phyloP scores from a whole-genome alignment of 176 grass and related monocot species.

The Musa schizocarpa region DNA sequence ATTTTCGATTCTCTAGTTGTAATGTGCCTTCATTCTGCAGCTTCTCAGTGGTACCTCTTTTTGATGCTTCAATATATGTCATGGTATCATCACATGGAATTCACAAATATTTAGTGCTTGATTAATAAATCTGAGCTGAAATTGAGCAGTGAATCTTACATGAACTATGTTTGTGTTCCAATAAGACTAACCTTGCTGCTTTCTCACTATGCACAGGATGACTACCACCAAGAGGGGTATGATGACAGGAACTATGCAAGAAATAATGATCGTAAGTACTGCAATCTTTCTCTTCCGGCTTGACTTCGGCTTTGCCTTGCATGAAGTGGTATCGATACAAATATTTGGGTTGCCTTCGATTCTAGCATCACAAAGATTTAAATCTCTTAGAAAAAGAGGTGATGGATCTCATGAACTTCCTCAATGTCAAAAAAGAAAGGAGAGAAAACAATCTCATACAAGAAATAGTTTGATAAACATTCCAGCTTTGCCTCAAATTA shows the following conservation, averaged over 20 bases:
- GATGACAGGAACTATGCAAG: slow-evolving; percentile 11
- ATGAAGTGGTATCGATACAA: slow-evolving; percentile 13
- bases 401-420: background rate
- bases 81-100: background rate
- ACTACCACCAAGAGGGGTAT: slow-evolving; percentile 24
- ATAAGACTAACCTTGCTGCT: slow-evolving; percentile 20
- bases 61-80: background rate
- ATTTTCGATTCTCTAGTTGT: slow-evolving; percentile 32
- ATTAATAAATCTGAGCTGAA: background rate
- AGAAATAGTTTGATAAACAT: no score
- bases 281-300: slow-evolving; percentile 8
- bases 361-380: slow-evolving; percentile 21
- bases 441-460: no score
- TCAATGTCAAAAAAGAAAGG: background rate
- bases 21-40: slow-evolving; percentile 8
- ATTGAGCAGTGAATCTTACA: background rate
- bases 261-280: slow-evolving; percentile 23
- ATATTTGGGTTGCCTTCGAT: slow-evolving; percentile 26
- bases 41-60: slow-evolving; percentile 14
- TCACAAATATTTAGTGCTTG: background rate
- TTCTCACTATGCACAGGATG: slow-evolving; percentile 19
- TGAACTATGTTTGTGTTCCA: background rate
- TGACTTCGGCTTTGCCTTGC: background rate
- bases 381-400: no score
- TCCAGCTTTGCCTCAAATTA: no score